Evolutionary conservation across 352 stramenopile genomes (phyloP).

Genomic region (Pythium sukuiense): DNA sequence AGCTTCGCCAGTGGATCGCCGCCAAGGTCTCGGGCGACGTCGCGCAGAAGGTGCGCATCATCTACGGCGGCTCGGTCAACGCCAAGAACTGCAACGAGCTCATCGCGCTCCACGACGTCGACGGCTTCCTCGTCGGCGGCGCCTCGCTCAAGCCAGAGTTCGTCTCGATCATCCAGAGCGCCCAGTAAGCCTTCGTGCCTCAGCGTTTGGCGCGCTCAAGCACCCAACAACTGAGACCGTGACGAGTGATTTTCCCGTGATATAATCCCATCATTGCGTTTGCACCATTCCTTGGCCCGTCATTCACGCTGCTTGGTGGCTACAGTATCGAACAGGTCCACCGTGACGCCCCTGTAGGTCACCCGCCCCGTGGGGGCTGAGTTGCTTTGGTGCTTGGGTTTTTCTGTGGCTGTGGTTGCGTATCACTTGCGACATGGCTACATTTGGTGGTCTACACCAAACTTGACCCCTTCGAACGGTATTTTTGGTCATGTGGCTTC

Average conservation of each 20-base stretch:
- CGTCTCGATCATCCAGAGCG: conserved; percentile 78
- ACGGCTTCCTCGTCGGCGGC: conserved; percentile 94
- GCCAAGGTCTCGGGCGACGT: conserved; percentile 67
- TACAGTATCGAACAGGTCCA: not conserved
- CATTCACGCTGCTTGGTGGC: not conserved
- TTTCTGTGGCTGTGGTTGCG: not conserved
- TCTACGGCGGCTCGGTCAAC: conserved; percentile 94
- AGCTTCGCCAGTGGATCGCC: conserved; percentile 77
- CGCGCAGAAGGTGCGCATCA: conserved; percentile 78
- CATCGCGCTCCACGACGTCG: conserved; percentile 81
- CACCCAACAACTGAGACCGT: not conserved
- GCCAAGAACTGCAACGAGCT: conserved; percentile 88
- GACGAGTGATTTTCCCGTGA: not conserved
- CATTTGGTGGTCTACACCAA: conserved; percentile 5
- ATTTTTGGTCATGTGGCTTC: not conserved
- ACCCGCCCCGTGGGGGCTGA: not conserved
- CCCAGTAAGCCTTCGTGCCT: conserved; percentile 36
- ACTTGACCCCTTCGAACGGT: not conserved
- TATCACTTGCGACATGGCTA: conserved; percentile 7
- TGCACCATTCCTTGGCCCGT: not conserved
- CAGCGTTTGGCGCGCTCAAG: conserved; percentile 1
- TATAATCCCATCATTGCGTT: conserved; percentile 1
- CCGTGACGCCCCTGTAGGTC: not conserved
- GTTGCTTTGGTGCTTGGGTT: conserved; percentile 12
- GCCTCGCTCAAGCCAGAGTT: conserved; percentile 94